Evolutionary conservation across 495 filamentous ascomycete species (phyloP).

Genomic region (Daldinia childiae): DNA sequence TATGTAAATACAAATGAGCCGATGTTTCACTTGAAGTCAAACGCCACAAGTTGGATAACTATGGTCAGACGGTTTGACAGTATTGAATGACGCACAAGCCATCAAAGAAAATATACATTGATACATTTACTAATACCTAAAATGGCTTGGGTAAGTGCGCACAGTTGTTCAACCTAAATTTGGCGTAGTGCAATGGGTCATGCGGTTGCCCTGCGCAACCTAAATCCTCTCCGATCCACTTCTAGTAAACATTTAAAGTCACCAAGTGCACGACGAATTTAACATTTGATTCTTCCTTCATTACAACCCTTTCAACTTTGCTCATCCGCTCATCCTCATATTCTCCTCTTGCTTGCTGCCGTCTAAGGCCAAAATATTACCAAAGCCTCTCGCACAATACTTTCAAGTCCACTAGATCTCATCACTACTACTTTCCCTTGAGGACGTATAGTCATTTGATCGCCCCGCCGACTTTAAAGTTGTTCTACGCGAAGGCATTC

Average conservation of each 20-base stretch:
- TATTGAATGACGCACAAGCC: constrained; percentile 12
- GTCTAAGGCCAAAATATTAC: constrained; percentile 11
- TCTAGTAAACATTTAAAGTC: constrained; percentile 43
- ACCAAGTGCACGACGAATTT: constrained; percentile 17
- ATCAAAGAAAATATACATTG: constrained; percentile 1
- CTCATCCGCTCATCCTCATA: constrained; percentile 28
- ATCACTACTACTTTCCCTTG: constrained; percentile 41
- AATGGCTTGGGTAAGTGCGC: constrained; percentile 17
- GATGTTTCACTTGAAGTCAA: not conserved
- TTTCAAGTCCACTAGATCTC: constrained; percentile 55
- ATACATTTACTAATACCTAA: constrained; percentile 1
- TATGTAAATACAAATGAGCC: not conserved
- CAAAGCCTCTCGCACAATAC: constrained; percentile 45
- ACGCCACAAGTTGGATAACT: no score
- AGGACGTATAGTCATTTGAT: constrained; percentile 50
- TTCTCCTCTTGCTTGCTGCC: constrained; percentile 26
- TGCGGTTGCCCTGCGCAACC: constrained; percentile 39
- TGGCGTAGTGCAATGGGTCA: constrained; percentile 13
- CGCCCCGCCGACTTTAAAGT: constrained; percentile 56
- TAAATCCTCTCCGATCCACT: constrained; percentile 30
- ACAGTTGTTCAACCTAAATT: constrained; percentile 7
- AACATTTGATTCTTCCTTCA: constrained; percentile 38
- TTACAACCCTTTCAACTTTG: constrained; percentile 31
- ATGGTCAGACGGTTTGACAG: no score
- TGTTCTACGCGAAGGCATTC: constrained; percentile 50